A percentile compares a stretch with the other conserved stretches of the same genome.
Conservation (phyloP, 441 rosid genomes). For the Corymbia citriodora region DNA sequence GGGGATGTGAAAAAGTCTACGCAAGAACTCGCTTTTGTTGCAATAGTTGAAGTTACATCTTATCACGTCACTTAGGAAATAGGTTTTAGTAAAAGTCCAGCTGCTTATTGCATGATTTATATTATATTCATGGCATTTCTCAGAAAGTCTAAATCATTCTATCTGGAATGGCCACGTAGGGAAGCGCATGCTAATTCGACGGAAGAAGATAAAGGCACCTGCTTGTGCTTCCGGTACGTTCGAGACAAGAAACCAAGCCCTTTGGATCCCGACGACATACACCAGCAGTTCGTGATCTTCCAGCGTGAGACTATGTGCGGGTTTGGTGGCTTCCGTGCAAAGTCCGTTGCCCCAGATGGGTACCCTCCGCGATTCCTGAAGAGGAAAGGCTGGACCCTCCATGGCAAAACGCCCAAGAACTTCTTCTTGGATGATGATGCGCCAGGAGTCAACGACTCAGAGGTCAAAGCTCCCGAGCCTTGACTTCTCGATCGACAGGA, state of each 20-base stretch:
- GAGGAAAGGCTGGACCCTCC: no score
- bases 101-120: no score
- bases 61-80: no score
- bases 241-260: background rate
- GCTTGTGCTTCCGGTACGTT: background rate
- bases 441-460: constrained; percentile 25
- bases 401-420: background rate
- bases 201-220: background rate
- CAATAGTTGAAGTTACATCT: no score
- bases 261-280: background rate
- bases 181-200: background rate
- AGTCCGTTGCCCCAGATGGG: no score
- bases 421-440: constrained; percentile 29
- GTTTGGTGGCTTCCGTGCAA: no score
- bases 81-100: no score
- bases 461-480: constrained; percentile 29
- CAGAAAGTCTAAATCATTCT: background rate
- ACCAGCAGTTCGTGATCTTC: background rate
- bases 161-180: background rate
- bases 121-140: background rate
- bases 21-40: no score
- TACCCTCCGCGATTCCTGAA: no score
- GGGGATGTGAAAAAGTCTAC: no score
- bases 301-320: background rate
- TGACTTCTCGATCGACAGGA: constrained; percentile 15